Evolutionary conservation across 805 yeast genomes (phyloP), one percentile per base, ranked within the genome.

Genomic region (Saccharomycopsis olivae): DNA sequence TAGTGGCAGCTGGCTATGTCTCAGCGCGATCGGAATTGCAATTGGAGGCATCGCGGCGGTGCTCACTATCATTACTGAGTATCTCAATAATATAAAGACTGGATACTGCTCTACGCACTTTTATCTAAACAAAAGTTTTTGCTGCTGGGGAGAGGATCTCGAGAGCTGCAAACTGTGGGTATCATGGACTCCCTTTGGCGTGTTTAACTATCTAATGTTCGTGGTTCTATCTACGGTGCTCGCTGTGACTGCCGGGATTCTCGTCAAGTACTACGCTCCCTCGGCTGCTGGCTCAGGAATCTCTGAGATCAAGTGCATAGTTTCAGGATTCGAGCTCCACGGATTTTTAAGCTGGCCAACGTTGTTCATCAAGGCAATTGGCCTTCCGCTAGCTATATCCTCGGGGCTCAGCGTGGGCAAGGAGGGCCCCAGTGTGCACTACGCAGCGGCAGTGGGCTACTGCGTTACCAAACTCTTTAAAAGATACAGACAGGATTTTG

Each of bases 391-490:
- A 44, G 85, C 95, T 0, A 92, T 92, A 52, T 88, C 95, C 1
- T 79, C 96, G 1, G 98, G 98, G 0, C 59, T 92, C 29, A 81
- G 89, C 49, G 82, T 92, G 4, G 99, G 99, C 17, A 92, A 92
- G 59, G 99, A 92, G 56, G 99, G 99, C 0, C 99, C 99, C 2
- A 77, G 89, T 51, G 98, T 92, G 10, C 99, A 92, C 59, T 92
- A 89, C 58, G 96, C 98, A 0, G 94, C 88, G 0, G 88, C 97
- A 57, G 89, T 82, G n/a, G 98, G 96, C 0, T 76, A 78, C 51
- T 70, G 76, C n/a, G 62, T 86, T 10, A 77, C 92, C 1, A 68
- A 69, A 29, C 55, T 75, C 33, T 47, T 31, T 28, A 20, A 23
- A n/a, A 14, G 30, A n/a, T 33, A 28, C 14, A 24, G 35, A 25